Evolutionary conservation across 2,329 filamentous ascomycete genomes (phyloP).

Genomic region (Fonsecaea monophora): DNA sequence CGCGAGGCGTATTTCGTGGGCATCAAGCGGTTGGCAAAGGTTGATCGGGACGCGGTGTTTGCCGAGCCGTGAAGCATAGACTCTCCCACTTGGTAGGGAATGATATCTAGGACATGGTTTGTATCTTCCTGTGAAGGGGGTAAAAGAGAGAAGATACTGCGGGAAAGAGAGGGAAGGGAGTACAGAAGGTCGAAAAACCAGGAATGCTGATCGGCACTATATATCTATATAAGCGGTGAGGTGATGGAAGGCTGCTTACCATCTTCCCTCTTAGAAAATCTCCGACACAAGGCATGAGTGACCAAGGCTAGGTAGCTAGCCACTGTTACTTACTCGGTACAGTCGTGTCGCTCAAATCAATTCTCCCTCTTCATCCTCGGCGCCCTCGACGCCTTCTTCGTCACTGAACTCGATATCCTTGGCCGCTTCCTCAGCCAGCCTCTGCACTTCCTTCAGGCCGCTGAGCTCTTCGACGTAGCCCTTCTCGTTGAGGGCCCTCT

Average conservation of each 20-base stretch:
- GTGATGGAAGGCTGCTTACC: slow-evolving; percentile 6
- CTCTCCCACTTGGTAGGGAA: background rate
- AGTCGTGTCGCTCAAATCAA: slow-evolving; percentile 42
- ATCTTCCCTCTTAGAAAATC: background rate
- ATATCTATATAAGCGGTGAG: slow-evolving; percentile 7
- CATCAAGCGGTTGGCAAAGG: slow-evolving; percentile 68
- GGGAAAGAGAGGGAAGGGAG: background rate
- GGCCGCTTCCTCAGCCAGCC: slow-evolving; percentile 53
- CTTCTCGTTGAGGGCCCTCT: slow-evolving; percentile 64
- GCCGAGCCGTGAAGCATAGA: slow-evolving; percentile 26
- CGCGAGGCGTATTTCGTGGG: slow-evolving; percentile 88
- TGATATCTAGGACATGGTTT: background rate
- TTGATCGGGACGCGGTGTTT: slow-evolving; percentile 56
- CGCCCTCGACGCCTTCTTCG: slow-evolving; percentile 42
- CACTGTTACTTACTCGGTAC: background rate
- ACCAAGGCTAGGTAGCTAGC: background rate
- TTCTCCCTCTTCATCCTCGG: slow-evolving; percentile 43
- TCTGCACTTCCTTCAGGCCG: slow-evolving; percentile 63
- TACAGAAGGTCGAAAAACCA: background rate
- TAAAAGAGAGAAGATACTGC: background rate
- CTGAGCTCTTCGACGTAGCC: slow-evolving; percentile 70
- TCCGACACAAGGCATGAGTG: background rate
- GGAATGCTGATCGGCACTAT: background rate
- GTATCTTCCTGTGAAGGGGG: background rate
- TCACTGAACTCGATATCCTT: slow-evolving; percentile 56